Base-by-base conservation (phyloP, 495 filamentous ascomycete genomes). In the Acidiella bohemica region DNA sequence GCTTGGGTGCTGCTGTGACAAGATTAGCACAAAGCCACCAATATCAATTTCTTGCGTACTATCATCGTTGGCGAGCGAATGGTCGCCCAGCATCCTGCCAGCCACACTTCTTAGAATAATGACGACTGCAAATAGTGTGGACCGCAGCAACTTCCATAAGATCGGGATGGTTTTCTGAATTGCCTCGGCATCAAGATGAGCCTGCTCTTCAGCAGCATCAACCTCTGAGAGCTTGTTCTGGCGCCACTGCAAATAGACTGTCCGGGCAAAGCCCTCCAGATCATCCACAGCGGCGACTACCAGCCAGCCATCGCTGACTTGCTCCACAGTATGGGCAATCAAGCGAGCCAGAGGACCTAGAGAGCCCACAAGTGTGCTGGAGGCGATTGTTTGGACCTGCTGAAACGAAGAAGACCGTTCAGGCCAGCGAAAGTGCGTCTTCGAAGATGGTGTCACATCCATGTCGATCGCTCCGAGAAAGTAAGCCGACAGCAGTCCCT, bases 81-180 rank as follows among this genome's bases (percentile, higher is more conserved):
- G 50, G 43, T 80, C 73, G 44, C 70, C 63, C 17, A 81, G 60
- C 2, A 74, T 73, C 25, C 86, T 71, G 11, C 78, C 74, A 21
- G 87, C 68, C 5, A 85, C 65, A 27, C 83, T 73, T 14, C 81
- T 73, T 12, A 95, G 62, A 29, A 82, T 65, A 41, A 86, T 75
- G 4, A 87, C 76, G n/a, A 76, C 66, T 10, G 79, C 71, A 54
- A 86, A 95, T 57, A 96, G 65, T 37, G 76, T 70, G 35, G 81
- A 80, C 51, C 81, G 81, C 9, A 96, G 65, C 4, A 90, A 54
- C 45, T 76, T 76, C 90, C 86, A 95, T 12, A 95, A 70, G 26
- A 68, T 65, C 10, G 83, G 77, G 48, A 84, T 72, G 0, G 90
- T 85, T 24, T 55, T 70, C 41, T 73, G 60, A 32, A 81, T 46